Base-by-base conservation (phyloP, 768 basidiomycete species). In the Panaeolus papilionaceus region DNA sequence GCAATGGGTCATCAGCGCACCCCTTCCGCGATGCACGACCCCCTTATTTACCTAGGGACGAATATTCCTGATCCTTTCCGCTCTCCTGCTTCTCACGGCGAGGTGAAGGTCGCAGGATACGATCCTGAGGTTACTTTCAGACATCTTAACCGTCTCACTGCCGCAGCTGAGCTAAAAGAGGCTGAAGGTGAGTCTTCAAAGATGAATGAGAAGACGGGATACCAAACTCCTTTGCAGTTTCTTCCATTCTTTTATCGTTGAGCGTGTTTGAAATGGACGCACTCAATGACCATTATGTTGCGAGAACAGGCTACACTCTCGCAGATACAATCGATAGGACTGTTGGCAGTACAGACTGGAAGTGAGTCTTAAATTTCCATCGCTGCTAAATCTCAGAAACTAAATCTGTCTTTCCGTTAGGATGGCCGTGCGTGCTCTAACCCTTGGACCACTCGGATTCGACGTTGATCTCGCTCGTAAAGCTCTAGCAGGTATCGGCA, bases 371-470 rank as follows among this genome's bases (percentile, higher is more conserved):
- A 12, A 11, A 1, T 9, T 38, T 44, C 28, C 63, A 61, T 47
- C 1, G 5, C 33, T 33, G 33, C 33, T 33, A 5, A 33, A 33
- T 33, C 33, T 33, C 33, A 33, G 33, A 33, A 33, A 33, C 33
- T 33, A 33, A 33, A 33, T 0, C 5, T 37, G 23, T 14, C 8
- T 18, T 20, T 39, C 38, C 49, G 51, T 0, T 54, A 75, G 74
- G 28, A 69, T 67, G 65, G 75, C 72, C 0, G 67, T 81, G 26
- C 71, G 75, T 18, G 81, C 72, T 0, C 71, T 82, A 10, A 71
- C 75, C 1, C 70, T 76, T 9, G 82, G 82, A 1, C 81, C 82
- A 10, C 64, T 82, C 0, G 71, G 69, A 23, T 82, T 76, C 72
- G 81, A 82, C 66, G 76, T 75, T 10, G 77, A 79, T 14, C 71